Percentiles rank a stretch among this genome's conserved stretches.
Conservation (phyloP, 2,329 filamentous ascomycete genomes). For the Phoma sp. region DNA sequence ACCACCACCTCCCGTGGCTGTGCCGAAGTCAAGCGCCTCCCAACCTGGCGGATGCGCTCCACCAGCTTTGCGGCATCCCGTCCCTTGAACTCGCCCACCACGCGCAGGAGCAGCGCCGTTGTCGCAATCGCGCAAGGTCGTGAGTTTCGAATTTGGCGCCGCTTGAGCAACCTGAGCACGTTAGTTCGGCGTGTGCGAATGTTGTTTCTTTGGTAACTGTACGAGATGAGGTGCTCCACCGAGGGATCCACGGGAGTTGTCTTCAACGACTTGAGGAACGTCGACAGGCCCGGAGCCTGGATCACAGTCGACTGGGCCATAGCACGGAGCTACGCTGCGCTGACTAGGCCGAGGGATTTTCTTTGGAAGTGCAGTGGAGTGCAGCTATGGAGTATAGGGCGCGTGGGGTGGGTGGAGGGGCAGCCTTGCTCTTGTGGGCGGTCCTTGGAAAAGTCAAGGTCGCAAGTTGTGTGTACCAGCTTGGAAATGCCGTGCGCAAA, state of each 20-base stretch:
- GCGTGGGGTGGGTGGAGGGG: constrained; percentile 30
- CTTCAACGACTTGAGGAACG: constrained; percentile 76
- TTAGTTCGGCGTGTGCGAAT: constrained; percentile 2
- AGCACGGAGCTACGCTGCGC: background rate
- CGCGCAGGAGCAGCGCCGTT: constrained; percentile 82
- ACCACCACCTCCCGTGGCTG: constrained; percentile 91
- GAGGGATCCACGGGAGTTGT: constrained; percentile 77
- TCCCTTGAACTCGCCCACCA: constrained; percentile 82
- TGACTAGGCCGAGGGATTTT: background rate
- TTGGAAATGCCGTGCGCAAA: background rate
- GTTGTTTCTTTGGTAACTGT: constrained; percentile 42
- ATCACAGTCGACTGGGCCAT: constrained; percentile 39
- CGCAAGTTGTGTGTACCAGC: background rate
- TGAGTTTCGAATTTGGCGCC: constrained; percentile 86
- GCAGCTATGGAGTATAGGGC: constrained; percentile 19
- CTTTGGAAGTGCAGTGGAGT: background rate
- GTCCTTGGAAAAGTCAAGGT: background rate
- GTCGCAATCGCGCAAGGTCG: constrained; percentile 91
- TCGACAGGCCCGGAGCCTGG: constrained; percentile 73
- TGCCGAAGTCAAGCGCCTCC: constrained; percentile 77
- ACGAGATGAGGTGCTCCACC: constrained; percentile 85
- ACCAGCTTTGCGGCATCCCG: constrained; percentile 79
- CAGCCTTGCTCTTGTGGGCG: constrained; percentile 4
- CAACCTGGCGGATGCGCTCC: constrained; percentile 78
- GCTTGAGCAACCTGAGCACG: constrained; percentile 75